These are phyloP conservation scores for Mycena latifolia DNA, from an alignment of 768 basidiomycete species.

Conservation along the genomic window DNA sequence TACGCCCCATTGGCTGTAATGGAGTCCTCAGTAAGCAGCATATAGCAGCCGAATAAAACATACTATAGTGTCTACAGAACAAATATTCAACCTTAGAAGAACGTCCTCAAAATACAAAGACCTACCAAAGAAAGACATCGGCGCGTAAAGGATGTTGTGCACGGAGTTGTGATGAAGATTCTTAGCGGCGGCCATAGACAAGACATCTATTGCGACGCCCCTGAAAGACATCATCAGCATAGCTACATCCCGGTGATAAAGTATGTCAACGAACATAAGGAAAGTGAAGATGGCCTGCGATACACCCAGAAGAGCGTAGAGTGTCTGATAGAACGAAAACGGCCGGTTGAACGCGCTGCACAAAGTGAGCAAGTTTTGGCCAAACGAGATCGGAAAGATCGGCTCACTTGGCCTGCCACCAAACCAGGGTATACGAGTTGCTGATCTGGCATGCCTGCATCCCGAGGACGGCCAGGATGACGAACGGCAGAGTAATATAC, in stretches of 20 bases:
- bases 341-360: conserved; percentile 58
- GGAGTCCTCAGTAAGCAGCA: conserved; percentile 52
- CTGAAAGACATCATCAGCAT: conserved; percentile 42
- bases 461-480: conserved; percentile 60
- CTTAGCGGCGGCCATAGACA: conserved; percentile 70
- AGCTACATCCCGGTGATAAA: not conserved
- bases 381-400: not conserved
- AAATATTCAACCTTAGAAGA: not conserved
- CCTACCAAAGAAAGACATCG: conserved; percentile 85
- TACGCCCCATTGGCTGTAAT: conserved; percentile 67
- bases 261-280: conserved; percentile 54
- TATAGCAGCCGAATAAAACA: not conserved
- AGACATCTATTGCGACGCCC: conserved; percentile 65
- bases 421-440: conserved; percentile 77
- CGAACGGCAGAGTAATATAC: conserved; percentile 61
- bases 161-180: conserved; percentile 72
- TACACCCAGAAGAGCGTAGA: conserved; percentile 74
- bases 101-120: not conserved
- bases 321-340: conserved; percentile 71
- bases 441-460: conserved; percentile 75
- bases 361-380: not conserved
- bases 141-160: conserved; percentile 72
- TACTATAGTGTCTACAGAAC: conserved; percentile 28
- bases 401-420: conserved; percentile 73
- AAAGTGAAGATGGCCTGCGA: conserved; percentile 69